A percentile compares a stretch with the other conserved stretches of the same genome.
Evolutionary conservation across 306 rosid genomes (phyloP).

Genomic region (Medicago lupulina): DNA sequence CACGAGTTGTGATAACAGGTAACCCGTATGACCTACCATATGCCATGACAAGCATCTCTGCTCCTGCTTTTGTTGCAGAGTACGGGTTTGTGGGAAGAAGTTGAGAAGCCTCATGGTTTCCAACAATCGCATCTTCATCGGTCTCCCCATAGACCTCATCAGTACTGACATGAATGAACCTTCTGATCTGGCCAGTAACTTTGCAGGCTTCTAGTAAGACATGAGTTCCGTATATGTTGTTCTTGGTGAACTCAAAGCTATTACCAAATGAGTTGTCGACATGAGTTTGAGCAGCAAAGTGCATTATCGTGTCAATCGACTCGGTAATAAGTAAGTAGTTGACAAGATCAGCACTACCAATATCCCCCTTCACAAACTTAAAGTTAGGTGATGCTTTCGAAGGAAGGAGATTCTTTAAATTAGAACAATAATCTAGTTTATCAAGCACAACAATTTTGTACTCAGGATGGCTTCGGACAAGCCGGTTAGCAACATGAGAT

Average conservation of each 20-base stretch:
- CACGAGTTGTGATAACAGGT: constrained; percentile 70
- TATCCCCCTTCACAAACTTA: constrained; percentile 69
- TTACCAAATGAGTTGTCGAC: constrained; percentile 72
- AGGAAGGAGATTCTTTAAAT: constrained; percentile 64
- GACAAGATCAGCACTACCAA: constrained; percentile 70
- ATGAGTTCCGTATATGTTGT: constrained; percentile 69
- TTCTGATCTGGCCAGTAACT: constrained; percentile 64
- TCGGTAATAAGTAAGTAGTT: constrained; percentile 64
- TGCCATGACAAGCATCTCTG: constrained; percentile 77
- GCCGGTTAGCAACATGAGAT: constrained; percentile 67
- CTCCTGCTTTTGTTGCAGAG: constrained; percentile 73
- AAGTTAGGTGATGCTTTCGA: constrained; percentile 63
- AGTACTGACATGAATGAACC: constrained; percentile 69
- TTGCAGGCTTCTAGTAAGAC: constrained; percentile 69
- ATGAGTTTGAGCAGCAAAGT: constrained; percentile 74
- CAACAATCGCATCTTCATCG: constrained; percentile 67
- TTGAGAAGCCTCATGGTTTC: constrained; percentile 74
- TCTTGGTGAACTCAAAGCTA: constrained; percentile 72
- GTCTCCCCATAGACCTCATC: constrained; percentile 75
- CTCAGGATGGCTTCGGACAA: constrained; percentile 57
- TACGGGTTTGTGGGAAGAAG: constrained; percentile 69
- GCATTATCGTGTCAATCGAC: constrained; percentile 71
- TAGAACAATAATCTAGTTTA: constrained; percentile 72
- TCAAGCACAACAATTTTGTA: constrained; percentile 71
- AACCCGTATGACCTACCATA: constrained; percentile 69